These are phyloP conservation scores for Fusarium acutatum DNA, from an alignment of 2,329 filamentous ascomycete genomes.

Conservation along the genomic window DNA sequence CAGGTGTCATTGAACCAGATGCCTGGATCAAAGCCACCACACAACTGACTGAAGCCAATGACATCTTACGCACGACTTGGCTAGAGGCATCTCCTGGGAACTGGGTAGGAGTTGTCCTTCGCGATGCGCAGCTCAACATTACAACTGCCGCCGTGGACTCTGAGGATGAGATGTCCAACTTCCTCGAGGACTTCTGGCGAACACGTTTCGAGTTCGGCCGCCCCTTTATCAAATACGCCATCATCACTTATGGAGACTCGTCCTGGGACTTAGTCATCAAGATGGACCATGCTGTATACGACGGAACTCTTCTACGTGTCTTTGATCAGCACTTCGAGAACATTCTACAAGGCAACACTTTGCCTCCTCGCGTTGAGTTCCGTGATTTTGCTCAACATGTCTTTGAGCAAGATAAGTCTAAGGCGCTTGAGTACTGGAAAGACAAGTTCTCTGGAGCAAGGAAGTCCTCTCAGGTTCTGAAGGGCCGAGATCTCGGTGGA, in stretches of 20 bases:
- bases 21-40: not conserved
- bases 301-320: not conserved
- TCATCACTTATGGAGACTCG: not conserved
- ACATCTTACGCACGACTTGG: not conserved
- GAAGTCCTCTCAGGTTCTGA: not conserved
- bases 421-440: not conserved
- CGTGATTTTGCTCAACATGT: not conserved
- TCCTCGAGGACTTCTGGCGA: not conserved
- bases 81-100: not conserved
- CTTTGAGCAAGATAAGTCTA: not conserved
- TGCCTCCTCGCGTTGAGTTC: not conserved
- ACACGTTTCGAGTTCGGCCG: not conserved
- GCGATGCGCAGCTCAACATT: not conserved
- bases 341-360: not conserved
- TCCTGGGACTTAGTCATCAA: not conserved
- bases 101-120: not conserved
- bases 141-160: not conserved
- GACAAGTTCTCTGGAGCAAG: not conserved
- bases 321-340: not conserved
- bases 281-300: not conserved
- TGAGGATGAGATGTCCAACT: accelerated
- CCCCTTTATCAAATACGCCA: not conserved
- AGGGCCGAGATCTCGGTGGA: not conserved
- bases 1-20: not conserved
- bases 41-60: not conserved